Evolutionary conservation across 176 grass and related monocot species (phyloP).

Genomic region (Secale cereale): DNA sequence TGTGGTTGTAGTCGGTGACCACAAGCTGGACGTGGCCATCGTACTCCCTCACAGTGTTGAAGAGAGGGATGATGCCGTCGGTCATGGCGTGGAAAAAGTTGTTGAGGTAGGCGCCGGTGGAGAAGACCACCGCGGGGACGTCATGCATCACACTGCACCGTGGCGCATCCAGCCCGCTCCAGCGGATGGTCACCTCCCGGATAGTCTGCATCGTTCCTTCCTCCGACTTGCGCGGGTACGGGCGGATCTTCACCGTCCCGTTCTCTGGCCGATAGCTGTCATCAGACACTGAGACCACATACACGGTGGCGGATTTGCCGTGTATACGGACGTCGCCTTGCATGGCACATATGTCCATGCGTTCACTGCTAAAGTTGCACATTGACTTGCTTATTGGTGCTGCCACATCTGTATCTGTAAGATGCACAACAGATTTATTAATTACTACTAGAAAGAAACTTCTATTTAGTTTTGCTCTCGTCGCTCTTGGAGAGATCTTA

Average conservation of each 20-base stretch:
- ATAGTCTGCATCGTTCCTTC: conserved; percentile 1
- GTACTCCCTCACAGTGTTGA: conserved; percentile 41
- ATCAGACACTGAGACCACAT: conserved; percentile 17
- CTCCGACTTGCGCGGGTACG: conserved; percentile 65
- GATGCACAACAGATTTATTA: background rate
- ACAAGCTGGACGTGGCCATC: conserved; percentile 47
- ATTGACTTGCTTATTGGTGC: conserved; percentile 8
- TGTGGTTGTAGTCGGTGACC: conserved; percentile 10
- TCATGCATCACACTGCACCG: conserved; percentile 23
- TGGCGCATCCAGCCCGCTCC: background rate
- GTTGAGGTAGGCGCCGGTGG: conserved; percentile 36
- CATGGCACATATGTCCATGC: conserved; percentile 49
- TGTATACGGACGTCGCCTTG: conserved; percentile 60
- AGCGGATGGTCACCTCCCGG: conserved; percentile 29
- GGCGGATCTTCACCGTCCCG: conserved; percentile 25
- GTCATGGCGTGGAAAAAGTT: conserved; percentile 73
- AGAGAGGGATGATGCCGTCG: conserved; percentile 72
- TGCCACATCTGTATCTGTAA: background rate
- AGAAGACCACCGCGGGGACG: conserved; percentile 41
- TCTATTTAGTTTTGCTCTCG: background rate
- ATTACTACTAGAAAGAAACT: background rate
- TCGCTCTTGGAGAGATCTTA: background rate
- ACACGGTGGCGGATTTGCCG: conserved; percentile 32
- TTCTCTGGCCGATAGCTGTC: background rate
- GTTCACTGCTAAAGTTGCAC: conserved; percentile 34